A percentile compares a stretch with the other conserved stretches of the same genome.
Evolutionary conservation across 257 asterid species (phyloP).

Genomic region (Scutellaria barbata): DNA sequence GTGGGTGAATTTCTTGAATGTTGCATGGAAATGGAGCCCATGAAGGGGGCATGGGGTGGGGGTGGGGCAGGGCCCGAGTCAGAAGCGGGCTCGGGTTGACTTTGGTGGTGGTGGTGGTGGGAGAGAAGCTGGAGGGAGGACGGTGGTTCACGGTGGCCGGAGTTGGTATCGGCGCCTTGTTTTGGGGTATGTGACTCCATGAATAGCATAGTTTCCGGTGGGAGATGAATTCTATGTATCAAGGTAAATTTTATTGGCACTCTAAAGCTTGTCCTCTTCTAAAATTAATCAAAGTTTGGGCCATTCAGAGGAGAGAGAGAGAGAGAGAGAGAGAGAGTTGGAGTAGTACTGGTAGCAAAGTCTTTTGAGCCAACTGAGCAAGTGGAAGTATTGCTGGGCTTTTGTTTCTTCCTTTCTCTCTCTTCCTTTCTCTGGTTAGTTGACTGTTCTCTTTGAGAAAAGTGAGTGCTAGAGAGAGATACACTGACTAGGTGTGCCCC

Average conservation of each 20-base stretch:
- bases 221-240: neutral
- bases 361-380: conserved; percentile 31
- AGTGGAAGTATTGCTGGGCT: conserved; percentile 56
- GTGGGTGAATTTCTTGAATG: conserved; percentile 33
- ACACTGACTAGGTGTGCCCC: conserved; percentile 36
- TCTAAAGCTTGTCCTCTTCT: conserved; percentile 24
- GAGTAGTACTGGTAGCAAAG: neutral
- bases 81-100: conserved; percentile 41
- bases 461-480: conserved; percentile 25
- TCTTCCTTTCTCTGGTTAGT: conserved; percentile 48
- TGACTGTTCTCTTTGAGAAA: conserved; percentile 25
- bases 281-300: conserved; percentile 33
- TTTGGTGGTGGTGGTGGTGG: conserved; percentile 34
- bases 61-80: conserved; percentile 37
- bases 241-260: conserved; percentile 26
- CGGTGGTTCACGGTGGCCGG: conserved; percentile 41
- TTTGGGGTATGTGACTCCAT: conserved; percentile 43
- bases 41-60: conserved; percentile 37
- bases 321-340: conserved; percentile 28
- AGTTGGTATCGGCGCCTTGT: conserved; percentile 34
- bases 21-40: conserved; percentile 43
- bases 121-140: conserved; percentile 48
- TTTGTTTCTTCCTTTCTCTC: neutral
- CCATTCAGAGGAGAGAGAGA: conserved; percentile 21
- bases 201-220: conserved; percentile 27